Evolutionary conservation across 2,329 filamentous ascomycete genomes (phyloP).

Genomic region (Curvularia sp.): DNA sequence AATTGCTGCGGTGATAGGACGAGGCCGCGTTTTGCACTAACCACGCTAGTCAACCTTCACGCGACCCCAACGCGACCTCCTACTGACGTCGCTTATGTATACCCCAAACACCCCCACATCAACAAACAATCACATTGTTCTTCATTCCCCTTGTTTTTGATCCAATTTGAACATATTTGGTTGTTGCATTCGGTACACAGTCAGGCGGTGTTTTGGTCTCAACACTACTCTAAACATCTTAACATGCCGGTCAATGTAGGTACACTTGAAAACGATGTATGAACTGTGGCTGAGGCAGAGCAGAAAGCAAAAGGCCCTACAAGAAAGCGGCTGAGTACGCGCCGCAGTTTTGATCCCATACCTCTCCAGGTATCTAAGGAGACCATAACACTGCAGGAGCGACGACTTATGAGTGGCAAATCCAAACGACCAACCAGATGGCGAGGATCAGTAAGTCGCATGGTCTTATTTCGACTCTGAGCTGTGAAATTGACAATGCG

Average conservation of each 20-base stretch:
- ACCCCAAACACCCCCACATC: constrained; percentile 8
- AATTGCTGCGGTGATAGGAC: constrained; percentile 16
- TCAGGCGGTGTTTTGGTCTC: neutral
- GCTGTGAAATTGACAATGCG: neutral
- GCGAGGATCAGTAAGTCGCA: constrained; percentile 12
- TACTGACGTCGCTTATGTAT: constrained; percentile 13
- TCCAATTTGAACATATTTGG: neutral
- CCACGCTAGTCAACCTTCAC: constrained; percentile 19
- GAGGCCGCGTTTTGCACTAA: constrained; percentile 15
- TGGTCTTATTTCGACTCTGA: too few species aligned
- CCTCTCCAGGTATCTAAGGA: neutral
- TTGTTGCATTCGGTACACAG: too few species aligned
- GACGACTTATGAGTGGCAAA: constrained; percentile 7
- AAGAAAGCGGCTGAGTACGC: constrained; percentile 10
- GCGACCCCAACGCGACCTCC: constrained; percentile 18
- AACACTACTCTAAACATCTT: neutral
- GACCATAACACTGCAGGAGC: constrained; percentile 3
- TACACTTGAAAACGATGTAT: neutral
- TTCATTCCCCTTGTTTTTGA: neutral
- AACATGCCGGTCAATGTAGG: constrained; percentile 17
- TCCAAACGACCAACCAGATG: constrained; percentile 16
- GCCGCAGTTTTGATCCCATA: constrained; percentile 6
- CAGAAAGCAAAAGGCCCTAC: constrained; percentile 9
- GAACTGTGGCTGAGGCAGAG: neutral
- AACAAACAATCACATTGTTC: constrained; percentile 8